phyloP scores from a whole-genome alignment of 345 rosid species.

The Boechera retrofracta region DNA sequence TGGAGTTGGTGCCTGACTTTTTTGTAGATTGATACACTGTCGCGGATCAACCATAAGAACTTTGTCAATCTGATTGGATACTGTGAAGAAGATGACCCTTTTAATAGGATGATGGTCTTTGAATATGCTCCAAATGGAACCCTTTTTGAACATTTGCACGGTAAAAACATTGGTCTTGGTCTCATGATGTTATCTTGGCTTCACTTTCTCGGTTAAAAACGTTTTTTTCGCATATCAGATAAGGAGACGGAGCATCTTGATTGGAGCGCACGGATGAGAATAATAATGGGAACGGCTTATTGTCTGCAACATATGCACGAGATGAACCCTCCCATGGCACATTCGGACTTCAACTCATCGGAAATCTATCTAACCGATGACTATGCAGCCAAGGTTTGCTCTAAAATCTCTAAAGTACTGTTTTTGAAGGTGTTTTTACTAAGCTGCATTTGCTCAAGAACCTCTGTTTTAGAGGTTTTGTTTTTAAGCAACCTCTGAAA shows the following conservation, averaged over 20 bases:
- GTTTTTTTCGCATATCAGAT: conserved; percentile 57
- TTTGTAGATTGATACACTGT: conserved; percentile 73
- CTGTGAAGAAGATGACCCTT: conserved; percentile 88
- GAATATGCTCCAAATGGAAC: conserved; percentile 97
- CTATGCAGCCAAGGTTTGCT: conserved; percentile 85
- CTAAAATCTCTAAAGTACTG: background rate
- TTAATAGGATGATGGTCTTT: conserved; percentile 97
- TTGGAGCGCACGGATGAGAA: conserved; percentile 82
- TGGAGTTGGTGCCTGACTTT: background rate
- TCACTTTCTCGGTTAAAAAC: conserved; percentile 5
- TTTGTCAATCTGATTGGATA: conserved; percentile 89
- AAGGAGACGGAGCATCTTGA: conserved; percentile 92
- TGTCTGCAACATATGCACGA: conserved; percentile 94
- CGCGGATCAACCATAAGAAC: conserved; percentile 90
- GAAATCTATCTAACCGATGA: conserved; percentile 79
- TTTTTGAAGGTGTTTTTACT: background rate
- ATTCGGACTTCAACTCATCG: conserved; percentile 55
- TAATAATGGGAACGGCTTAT: conserved; percentile 86
- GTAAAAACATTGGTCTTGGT: conserved; percentile 48
- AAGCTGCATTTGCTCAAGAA: background rate
- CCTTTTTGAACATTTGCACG: conserved; percentile 89
- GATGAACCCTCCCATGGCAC: conserved; percentile 78
- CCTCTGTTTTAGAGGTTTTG: background rate
- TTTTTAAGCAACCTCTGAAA: background rate
- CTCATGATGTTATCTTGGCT: conserved; percentile 22